Conservation (phyloP, 495 filamentous ascomycete species). For the Lichina pygmaea region DNA sequence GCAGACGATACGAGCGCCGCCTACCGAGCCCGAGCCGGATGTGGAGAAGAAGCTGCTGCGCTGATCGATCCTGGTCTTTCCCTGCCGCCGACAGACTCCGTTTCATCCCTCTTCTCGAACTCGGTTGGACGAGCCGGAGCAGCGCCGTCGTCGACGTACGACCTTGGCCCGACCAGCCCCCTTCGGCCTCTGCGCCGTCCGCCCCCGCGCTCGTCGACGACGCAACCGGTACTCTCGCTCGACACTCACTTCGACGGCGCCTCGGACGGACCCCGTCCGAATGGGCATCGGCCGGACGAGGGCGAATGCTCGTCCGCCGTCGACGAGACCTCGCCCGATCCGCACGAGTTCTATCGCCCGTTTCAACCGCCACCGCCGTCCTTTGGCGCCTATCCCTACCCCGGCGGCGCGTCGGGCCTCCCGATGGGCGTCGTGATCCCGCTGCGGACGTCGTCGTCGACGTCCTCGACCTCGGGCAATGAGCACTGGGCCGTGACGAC, state of each 20-base stretch:
- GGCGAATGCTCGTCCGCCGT: not conserved
- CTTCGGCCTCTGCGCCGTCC: not conserved
- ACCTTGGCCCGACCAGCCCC: no score
- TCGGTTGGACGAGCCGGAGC: no score
- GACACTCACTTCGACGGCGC: not conserved
- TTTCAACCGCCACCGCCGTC: not conserved
- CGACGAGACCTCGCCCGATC: slow-evolving; percentile 19
- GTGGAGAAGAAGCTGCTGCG: no score
- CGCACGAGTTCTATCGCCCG: slow-evolving; percentile 24
- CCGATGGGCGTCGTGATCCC: not conserved
- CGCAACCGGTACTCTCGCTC: not conserved
- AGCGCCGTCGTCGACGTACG: no score
- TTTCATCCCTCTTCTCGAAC: no score
- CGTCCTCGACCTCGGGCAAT: not conserved
- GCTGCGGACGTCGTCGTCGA: not conserved
- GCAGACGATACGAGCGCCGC: no score
- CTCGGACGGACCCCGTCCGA: not conserved
- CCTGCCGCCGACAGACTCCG: no score
- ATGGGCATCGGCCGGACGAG: not conserved
- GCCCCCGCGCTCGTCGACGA: not conserved
- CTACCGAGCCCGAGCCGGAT: no score
- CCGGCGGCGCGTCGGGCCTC: not conserved
- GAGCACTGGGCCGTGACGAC: not conserved
- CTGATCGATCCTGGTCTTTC: no score
- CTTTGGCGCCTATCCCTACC: not conserved